Evolutionary conservation across 108 stramenopile species (phyloP).

Genomic region (Skeletonema costatum): DNA sequence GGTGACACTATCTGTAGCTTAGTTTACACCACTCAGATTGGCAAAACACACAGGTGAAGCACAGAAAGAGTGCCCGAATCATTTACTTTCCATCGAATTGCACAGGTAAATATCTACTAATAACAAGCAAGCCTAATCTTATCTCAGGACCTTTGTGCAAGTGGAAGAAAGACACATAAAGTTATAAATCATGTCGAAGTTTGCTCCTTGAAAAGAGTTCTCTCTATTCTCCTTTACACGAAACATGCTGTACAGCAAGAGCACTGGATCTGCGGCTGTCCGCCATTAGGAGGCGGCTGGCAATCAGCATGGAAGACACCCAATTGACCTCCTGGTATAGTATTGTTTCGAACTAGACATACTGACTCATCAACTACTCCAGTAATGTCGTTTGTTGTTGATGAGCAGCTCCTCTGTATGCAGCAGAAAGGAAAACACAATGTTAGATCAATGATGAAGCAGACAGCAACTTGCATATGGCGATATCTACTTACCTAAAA

Average conservation of each 20-base stretch:
- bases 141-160: not conserved
- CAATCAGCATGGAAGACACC: slow-evolving; percentile 49
- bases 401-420: slow-evolving; percentile 48
- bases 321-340: slow-evolving; percentile 33
- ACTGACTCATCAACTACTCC: slow-evolving; percentile 42
- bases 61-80: no score
- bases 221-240: slow-evolving; percentile 14
- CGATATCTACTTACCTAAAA: slow-evolving; percentile 31
- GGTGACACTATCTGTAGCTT: no score
- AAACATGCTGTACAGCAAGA: slow-evolving; percentile 52
- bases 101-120: not conserved
- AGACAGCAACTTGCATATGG: not conserved
- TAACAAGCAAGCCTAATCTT: not conserved
- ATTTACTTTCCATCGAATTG: not conserved
- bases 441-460: not conserved
- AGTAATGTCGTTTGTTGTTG: slow-evolving; percentile 47
- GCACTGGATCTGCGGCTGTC: slow-evolving; percentile 40
- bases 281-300: slow-evolving; percentile 38
- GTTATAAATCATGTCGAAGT: not conserved
- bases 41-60: no score
- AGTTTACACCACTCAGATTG: no score
- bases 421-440: not conserved
- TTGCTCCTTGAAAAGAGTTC: not conserved
- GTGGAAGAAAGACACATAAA: not conserved
- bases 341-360: slow-evolving; percentile 43